Evolutionary conservation across 2,329 filamentous ascomycete genomes (phyloP), one percentile per base, ranked within the genome.

Genomic region (Arthrobotrys musiformis): DNA sequence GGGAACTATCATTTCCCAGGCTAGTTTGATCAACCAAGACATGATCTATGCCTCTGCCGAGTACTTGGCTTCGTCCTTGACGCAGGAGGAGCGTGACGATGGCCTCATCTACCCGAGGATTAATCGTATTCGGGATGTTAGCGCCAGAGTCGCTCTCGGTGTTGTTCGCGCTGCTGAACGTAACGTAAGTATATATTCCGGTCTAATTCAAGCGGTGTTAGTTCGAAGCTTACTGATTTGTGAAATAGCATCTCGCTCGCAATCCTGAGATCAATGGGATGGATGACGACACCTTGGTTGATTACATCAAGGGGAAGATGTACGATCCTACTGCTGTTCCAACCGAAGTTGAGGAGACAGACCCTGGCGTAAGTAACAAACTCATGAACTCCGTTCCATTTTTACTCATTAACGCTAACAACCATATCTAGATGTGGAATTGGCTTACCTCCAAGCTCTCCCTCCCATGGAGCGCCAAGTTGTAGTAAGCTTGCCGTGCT

Each of bases 31-130:
- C 80, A 98, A 94, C 4, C 93, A 97, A 83, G 89, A 91, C 84
- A 99, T 99, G 95, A 93, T 99, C 82, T 98, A 98, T 86, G 93
- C 92, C 60, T 94, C 94, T 33, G 95, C 93, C 28, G 90, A 91
- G 44, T 91, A 93, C 3, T 89, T 98, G 19, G 89, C 93, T 15
- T 90, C 89, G 73, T 90, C 91, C 35, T 88, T 99, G 78, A 93
- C 91, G 79, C 87, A 89, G 42, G 91, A 95, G 78, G 95, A 99
- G 86, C 86, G 93, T 81, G 89, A 91, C 69, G 89, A 90, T 83
- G 93, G 93, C 67, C 90, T 96, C 83, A 90, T 98, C 82, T 98
- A 99, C 86, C 95, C 93, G 11, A 89, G 91, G 82, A 92, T 99
- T 82, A 90, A 93, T 84, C 92, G 95, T 79, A 97, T 99, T 79